These are phyloP conservation scores for Luvunga scandens DNA, from an alignment of 345 rosid genomes.

Conservation along the genomic window DNA sequence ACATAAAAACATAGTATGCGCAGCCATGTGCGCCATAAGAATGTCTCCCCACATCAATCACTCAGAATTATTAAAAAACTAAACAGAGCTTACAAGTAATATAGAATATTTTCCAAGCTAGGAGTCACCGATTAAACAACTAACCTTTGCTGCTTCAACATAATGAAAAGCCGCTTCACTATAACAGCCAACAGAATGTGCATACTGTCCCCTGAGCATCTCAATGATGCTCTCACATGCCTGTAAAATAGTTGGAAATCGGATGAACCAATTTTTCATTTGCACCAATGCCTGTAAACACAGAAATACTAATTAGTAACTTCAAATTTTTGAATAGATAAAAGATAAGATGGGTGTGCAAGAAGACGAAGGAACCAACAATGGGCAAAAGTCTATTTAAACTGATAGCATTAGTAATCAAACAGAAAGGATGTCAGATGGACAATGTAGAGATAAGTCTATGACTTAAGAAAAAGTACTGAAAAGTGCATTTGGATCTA, in stretches of 20 bases:
- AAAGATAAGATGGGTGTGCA: not conserved
- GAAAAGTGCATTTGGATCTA: not conserved
- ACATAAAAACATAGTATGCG: not conserved
- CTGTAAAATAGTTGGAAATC: constrained; percentile 94
- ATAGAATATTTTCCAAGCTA: not conserved
- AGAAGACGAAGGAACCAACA: not conserved
- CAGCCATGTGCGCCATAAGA: not conserved
- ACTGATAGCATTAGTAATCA: not conserved
- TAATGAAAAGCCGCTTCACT: constrained; percentile 93
- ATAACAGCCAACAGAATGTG: constrained; percentile 94
- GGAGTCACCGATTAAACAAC: constrained; percentile 8
- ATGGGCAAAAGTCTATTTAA: not conserved
- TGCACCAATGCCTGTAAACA: constrained; percentile 76
- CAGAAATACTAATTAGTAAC: constrained; percentile 6
- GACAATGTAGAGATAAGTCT: not conserved
- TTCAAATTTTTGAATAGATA: not conserved
- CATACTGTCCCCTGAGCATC: constrained; percentile 98
- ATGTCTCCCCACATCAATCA: not conserved
- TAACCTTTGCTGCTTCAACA: constrained; percentile 86
- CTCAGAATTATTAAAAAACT: not conserved
- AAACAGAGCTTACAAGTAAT: not conserved
- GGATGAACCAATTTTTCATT: constrained; percentile 78
- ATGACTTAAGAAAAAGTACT: not conserved
- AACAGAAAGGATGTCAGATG: not conserved
- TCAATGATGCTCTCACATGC: constrained; percentile 86